A percentile compares a stretch with the other conserved stretches of the same genome.
Evolutionary conservation across 768 basidiomycete genomes (phyloP).

Genomic region (Podaxis carcinomalis): DNA sequence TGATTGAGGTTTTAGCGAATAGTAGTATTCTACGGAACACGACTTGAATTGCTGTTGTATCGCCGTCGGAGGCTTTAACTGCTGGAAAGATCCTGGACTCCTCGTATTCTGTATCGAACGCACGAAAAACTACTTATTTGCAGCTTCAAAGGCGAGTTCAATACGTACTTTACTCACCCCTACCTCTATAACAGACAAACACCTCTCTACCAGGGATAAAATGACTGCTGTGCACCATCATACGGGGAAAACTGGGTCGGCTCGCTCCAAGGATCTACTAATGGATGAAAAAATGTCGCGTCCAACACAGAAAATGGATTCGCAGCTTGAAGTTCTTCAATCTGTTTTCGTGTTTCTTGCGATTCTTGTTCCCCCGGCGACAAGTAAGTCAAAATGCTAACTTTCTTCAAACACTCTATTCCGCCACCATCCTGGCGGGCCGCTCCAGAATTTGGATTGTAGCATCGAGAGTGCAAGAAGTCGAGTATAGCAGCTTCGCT

Average conservation of each 20-base stretch:
- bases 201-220: no score
- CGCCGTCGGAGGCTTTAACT: no score
- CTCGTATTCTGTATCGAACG: no score
- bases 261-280: no score
- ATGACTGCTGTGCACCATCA: background rate
- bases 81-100: no score
- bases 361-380: background rate
- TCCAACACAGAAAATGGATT: background rate
- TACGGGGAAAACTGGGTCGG: background rate
- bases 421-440: background rate
- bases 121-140: no score
- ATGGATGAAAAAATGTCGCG: background rate
- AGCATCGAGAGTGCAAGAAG: background rate
- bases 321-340: background rate
- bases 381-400: background rate
- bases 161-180: no score
- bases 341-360: background rate
- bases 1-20: no score
- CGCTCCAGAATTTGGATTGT: background rate
- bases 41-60: no score
- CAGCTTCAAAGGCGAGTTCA: no score
- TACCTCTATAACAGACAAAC: no score
- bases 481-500: background rate
- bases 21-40: no score
- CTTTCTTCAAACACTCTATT: background rate